Conservation (phyloP, 2,329 filamentous ascomycete genomes). For the Colletotrichum magnum region DNA sequence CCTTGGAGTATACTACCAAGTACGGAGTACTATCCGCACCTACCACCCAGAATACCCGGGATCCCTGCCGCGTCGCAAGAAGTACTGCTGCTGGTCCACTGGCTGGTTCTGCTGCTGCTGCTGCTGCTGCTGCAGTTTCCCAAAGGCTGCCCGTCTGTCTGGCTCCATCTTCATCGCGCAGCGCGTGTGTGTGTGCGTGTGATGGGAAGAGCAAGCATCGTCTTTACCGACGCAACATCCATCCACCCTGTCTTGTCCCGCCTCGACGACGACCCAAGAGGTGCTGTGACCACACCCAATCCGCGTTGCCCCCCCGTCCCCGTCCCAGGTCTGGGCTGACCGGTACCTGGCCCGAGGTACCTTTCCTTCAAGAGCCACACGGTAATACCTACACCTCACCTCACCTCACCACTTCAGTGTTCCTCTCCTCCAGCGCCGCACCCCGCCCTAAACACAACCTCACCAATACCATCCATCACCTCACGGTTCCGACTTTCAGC, state of each 20-base stretch:
- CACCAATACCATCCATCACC: too few species aligned
- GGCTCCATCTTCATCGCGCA: too few species aligned
- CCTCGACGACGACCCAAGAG: constrained; percentile 7
- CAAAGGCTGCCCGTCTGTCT: too few species aligned
- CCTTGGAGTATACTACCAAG: constrained; percentile 6
- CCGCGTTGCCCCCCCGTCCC: constrained; percentile 21
- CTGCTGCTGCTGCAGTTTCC: too few species aligned
- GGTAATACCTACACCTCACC: not conserved
- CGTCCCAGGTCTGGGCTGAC: constrained; percentile 27
- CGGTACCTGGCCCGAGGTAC: constrained; percentile 34
- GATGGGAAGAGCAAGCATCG: not conserved
- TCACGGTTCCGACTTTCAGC: too few species aligned
- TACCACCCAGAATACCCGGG: constrained; percentile 26
- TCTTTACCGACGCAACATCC: not conserved
- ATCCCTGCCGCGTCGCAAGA: constrained; percentile 17
- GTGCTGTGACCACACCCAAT: constrained; percentile 26
- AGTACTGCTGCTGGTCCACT: too few species aligned
- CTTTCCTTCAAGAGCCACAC: not conserved
- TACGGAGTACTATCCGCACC: constrained; percentile 16
- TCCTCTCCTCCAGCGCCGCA: not conserved
- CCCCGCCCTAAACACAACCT: too few species aligned
- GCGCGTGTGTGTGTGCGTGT: too few species aligned
- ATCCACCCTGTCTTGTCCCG: constrained; percentile 7
- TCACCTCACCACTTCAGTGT: not conserved
- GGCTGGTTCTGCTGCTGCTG: too few species aligned